These are phyloP conservation scores for Auricularia cornea DNA, from an alignment of 768 basidiomycete genomes.

Conservation along the genomic window DNA sequence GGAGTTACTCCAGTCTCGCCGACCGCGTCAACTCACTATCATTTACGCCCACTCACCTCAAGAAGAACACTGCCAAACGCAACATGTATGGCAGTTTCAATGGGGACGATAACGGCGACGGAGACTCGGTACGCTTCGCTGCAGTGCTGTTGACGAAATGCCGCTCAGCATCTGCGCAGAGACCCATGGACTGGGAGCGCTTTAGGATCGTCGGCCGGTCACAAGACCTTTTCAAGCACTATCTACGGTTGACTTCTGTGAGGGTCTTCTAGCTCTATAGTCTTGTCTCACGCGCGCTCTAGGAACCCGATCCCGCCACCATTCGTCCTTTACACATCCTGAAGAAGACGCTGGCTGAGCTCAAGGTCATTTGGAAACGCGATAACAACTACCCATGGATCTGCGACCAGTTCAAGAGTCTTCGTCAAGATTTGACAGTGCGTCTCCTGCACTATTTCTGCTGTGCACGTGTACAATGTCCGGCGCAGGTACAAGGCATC, in stretches of 20 bases:
- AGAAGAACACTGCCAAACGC: background rate
- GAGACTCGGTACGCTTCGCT: conserved; percentile 43
- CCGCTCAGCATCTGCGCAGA: conserved; percentile 38
- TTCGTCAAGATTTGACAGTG: conserved; percentile 96
- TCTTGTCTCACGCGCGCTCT: conserved; percentile 5
- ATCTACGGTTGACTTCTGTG: conserved; percentile 87
- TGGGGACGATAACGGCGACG: conserved; percentile 6
- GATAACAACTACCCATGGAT: conserved; percentile 80
- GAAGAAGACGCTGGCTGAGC: conserved; percentile 72
- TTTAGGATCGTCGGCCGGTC: conserved; percentile 92
- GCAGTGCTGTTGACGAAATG: background rate
- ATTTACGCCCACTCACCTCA: background rate
- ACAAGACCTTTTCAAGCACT: conserved; percentile 88
- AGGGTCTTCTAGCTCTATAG: conserved; percentile 14
- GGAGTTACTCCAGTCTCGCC: conserved; percentile 10
- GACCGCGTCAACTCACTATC: background rate
- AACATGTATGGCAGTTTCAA: background rate
- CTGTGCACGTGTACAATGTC: background rate
- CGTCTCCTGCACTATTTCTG: conserved; percentile 24
- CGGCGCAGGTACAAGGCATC: conserved; percentile 84
- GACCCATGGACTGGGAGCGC: conserved; percentile 94
- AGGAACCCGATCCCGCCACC: conserved; percentile 93
- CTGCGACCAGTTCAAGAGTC: conserved; percentile 95
- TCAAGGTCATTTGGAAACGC: conserved; percentile 83
- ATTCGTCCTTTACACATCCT: conserved; percentile 85